Evolutionary conservation across 1,284 basidiomycete species (phyloP), one percentile per base, ranked within the genome.

Genomic region (Gymnopus androsaceus): DNA sequence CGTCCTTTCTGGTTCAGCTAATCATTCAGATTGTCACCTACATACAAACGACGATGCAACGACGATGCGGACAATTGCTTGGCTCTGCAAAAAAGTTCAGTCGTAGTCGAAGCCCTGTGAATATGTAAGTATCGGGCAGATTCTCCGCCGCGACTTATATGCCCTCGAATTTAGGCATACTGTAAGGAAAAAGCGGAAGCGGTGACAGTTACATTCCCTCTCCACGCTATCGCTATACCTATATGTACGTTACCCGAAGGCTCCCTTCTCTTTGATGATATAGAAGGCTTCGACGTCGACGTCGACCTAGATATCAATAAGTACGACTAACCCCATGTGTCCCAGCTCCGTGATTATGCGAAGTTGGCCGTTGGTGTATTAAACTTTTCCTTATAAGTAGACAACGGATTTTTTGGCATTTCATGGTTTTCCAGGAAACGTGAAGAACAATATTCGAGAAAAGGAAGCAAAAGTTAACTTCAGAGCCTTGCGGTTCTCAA

Each of bases 201-300:
- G n/a, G n/a, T n/a, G n/a, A n/a, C 36, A 21, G 21, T 40, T 12
- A 25, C 34, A n/a, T 25, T 6, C 11, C 31, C 28, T 34, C 31
- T 17, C 14, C 23, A 40, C 19, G 48, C 33, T 36, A 33, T 17
- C 3, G 27, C n/a, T 33, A 12, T 25, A 33, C 21, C 15, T 46
- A 46, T 31, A 31, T 27, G 30, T 48, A 48, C 46, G 46, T 48
- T 36, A 48, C 31, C 36, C 46, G 46, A 48, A 31, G 46, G 46
- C 25, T 23, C 14, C 21, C 46, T 48, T 48, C 46, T 48, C 19
- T 34, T 34, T 47, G 23, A 36, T 48, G 36, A 36, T 48, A 40
- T 40, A 40, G 19, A 23, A 15, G n/a, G 23, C 11, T 42, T 25
- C 46, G 17, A 48, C 31, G 44, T 36, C 30, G 46, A 42, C 28